phyloP scores from a whole-genome alignment of 495 filamentous ascomycete species.

The Talaromyces borbonicus region DNA sequence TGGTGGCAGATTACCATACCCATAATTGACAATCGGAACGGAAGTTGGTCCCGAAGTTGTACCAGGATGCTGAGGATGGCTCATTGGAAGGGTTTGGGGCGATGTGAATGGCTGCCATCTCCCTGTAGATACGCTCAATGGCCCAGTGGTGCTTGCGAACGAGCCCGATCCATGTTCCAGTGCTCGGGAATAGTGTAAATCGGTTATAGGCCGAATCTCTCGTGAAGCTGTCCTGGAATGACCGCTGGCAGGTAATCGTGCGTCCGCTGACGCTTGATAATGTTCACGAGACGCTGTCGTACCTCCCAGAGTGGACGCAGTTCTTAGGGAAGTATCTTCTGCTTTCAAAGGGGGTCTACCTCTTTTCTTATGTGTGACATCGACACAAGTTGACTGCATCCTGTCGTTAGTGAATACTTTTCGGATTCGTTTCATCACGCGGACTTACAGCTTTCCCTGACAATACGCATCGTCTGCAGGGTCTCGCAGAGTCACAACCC shows the following conservation, averaged over 20 bases:
- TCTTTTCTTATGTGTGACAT: slow-evolving; percentile 94
- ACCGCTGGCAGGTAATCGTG: slow-evolving; percentile 21
- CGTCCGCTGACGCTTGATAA: slow-evolving; percentile 16
- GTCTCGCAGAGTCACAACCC: slow-evolving; percentile 58
- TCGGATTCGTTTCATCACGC: slow-evolving; percentile 6
- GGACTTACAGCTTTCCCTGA: slow-evolving; percentile 55
- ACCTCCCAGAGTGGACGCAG: slow-evolving; percentile 25
- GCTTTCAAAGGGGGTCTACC: slow-evolving; percentile 87
- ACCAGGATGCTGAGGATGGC: slow-evolving; percentile 24
- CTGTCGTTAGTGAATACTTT: slow-evolving; percentile 9
- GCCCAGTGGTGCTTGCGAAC: slow-evolving; percentile 16
- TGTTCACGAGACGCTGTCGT: slow-evolving; percentile 16
- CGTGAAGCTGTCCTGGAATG: slow-evolving; percentile 34
- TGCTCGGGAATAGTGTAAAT: slow-evolving; percentile 20
- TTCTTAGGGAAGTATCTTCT: slow-evolving; percentile 45
- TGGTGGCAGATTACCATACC: not conserved
- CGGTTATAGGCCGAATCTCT: slow-evolving; percentile 36
- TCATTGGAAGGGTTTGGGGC: slow-evolving; percentile 23
- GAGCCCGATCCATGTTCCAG: slow-evolving; percentile 13
- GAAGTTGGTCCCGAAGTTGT: slow-evolving; percentile 26
- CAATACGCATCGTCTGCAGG: slow-evolving; percentile 52
- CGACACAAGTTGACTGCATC: slow-evolving; percentile 71
- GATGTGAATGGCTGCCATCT: slow-evolving; percentile 32
- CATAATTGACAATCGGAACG: not conserved
- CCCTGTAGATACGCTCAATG: slow-evolving; percentile 20